Percentiles rank a stretch among this genome's conserved stretches.
phyloP scores from a whole-genome alignment of 345 rosid genomes.

The Linum lewisii region DNA sequence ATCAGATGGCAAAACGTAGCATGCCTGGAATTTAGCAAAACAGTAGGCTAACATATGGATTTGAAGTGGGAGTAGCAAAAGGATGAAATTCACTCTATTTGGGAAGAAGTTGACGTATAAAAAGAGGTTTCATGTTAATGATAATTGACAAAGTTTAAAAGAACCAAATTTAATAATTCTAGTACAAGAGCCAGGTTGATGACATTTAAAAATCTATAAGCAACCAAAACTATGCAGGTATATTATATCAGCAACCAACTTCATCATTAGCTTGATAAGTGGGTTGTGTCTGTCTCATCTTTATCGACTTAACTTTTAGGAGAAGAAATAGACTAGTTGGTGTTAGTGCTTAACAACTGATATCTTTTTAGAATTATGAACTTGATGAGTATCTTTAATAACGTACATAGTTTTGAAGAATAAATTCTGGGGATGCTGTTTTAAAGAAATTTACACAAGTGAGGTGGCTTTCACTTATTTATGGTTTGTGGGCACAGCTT shows the following conservation, averaged over 20 bases:
- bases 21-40: slow-evolving; percentile 39
- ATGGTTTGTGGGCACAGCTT: too few relatives aligned
- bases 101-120: background rate
- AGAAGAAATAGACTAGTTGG: too few relatives aligned
- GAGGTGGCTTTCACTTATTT: too few relatives aligned
- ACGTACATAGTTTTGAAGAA: too few relatives aligned
- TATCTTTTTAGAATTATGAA: too few relatives aligned
- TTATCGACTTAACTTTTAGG: too few relatives aligned
- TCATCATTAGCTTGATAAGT: background rate
- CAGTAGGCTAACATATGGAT: background rate
- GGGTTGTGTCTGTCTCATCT: too few relatives aligned
- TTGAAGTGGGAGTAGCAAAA: background rate
- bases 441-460: too few relatives aligned
- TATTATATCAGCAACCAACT: background rate
- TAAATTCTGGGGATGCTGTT: too few relatives aligned
- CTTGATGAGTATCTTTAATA: too few relatives aligned
- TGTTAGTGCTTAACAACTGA: too few relatives aligned
- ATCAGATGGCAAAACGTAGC: slow-evolving; percentile 67
- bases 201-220: too few relatives aligned
- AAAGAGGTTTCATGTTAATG: background rate
- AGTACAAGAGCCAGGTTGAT: background rate
- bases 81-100: background rate
- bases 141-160: background rate
- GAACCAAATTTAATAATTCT: background rate
- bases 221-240: background rate